phyloP scores from a whole-genome alignment of 441 rosid genomes.

The Arabidopsis lyrata region DNA sequence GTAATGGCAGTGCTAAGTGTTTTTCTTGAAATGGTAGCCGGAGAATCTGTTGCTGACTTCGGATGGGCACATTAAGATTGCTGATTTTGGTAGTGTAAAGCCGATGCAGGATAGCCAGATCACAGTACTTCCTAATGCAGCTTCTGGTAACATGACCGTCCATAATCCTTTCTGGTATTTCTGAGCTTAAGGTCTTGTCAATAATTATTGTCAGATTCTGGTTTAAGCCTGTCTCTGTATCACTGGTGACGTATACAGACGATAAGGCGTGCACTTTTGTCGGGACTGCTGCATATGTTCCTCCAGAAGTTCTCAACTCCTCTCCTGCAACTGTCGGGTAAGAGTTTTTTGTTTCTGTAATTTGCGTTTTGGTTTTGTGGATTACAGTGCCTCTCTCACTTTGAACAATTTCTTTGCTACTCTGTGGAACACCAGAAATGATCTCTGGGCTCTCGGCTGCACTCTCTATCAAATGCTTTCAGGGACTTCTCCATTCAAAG shows the following conservation, averaged over 20 bases:
- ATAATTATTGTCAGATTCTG: conserved; percentile 31
- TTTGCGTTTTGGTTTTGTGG: conserved; percentile 28
- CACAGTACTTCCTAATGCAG: conserved; percentile 95
- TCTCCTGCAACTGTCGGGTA: conserved; percentile 99
- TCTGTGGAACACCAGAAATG: conserved; percentile 70
- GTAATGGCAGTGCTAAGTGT: conserved; percentile 38
- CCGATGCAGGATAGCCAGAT: conserved; percentile 95
- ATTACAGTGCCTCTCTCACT: conserved; percentile 39
- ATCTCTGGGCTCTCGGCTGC: conserved; percentile 99
- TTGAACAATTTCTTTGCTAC: conserved; percentile 45
- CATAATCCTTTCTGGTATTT: conserved; percentile 15
- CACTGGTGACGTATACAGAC: conserved; percentile 58
- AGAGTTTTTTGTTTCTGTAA: conserved; percentile 27
- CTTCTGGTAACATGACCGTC: conserved; percentile 71
- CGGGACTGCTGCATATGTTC: conserved; percentile 99
- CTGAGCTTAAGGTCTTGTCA: conserved; percentile 36
- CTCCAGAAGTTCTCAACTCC: conserved; percentile 99
- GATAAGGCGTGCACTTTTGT: conserved; percentile 96
- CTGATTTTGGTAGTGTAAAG: conserved; percentile 99
- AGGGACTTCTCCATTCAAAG: conserved; percentile 99
- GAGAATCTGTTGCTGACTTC: conserved; percentile 87
- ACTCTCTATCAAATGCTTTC: conserved; percentile 99
- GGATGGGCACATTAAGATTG: conserved; percentile 96
- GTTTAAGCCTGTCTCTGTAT: conserved; percentile 32
- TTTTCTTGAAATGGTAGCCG: conserved; percentile 63